phyloP scores from a whole-genome alignment of 306 rosid genomes.

The Styphnolobium japonicum region DNA sequence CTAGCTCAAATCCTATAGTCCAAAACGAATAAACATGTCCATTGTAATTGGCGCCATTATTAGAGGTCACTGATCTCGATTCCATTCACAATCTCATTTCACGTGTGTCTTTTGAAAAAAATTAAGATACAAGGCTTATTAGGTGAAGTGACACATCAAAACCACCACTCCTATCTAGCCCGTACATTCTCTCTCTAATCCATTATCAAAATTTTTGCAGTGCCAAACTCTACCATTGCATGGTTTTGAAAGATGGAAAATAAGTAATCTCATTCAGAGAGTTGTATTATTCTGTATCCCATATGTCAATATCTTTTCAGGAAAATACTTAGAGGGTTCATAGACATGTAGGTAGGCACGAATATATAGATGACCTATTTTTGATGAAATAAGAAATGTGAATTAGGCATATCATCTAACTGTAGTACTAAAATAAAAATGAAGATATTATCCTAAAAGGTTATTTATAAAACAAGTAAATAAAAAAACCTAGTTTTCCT shows the following conservation, averaged over 20 bases:
- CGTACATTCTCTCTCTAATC: neutral
- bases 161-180: neutral
- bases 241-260: neutral
- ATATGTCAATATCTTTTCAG: neutral
- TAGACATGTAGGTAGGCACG: neutral
- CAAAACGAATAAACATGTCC: conserved; percentile 20
- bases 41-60: conserved; percentile 14
- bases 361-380: neutral
- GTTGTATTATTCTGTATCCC: neutral
- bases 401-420: neutral
- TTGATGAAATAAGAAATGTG: neutral
- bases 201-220: neutral
- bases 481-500: neutral
- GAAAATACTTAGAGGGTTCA: neutral
- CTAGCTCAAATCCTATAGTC: conserved; percentile 7
- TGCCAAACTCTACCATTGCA: neutral
- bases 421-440: neutral
- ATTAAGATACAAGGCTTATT: neutral
- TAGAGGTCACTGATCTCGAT: conserved; percentile 14
- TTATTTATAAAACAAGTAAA: neutral
- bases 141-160: conserved; percentile 18
- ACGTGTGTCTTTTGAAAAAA: conserved; percentile 2
- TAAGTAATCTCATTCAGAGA: neutral
- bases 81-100: neutral
- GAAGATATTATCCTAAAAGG: neutral